A percentile compares a stretch with the other conserved stretches of the same genome.
These are phyloP conservation scores for Lathyrus sativus DNA, from an alignment of 306 rosid genomes.

Conservation along the genomic window DNA sequence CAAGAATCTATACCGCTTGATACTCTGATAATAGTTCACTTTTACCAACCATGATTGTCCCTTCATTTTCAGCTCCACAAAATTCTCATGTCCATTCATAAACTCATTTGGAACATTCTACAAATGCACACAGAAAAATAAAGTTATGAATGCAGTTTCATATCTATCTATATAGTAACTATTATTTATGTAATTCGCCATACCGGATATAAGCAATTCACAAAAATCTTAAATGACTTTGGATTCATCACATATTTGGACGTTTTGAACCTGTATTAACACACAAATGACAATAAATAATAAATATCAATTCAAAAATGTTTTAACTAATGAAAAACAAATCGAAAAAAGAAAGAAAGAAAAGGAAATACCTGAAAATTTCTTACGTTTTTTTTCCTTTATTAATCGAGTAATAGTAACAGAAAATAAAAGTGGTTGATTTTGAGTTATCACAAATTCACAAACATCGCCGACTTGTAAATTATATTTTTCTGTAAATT, in stretches of 20 bases:
- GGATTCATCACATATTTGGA: background rate
- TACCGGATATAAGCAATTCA: background rate
- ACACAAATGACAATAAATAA: background rate
- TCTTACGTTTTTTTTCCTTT: too few species aligned
- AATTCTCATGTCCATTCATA: background rate
- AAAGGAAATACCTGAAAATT: too few species aligned
- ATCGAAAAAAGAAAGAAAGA: too few species aligned
- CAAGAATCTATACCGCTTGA: background rate
- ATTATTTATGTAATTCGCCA: background rate
- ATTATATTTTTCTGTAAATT: background rate
- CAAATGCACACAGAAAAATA: background rate
- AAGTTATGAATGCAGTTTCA: background rate
- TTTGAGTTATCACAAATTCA: background rate
- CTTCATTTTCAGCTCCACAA: background rate
- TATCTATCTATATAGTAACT: background rate
- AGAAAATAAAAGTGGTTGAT: background rate
- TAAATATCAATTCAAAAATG: too few species aligned
- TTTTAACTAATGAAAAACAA: too few species aligned
- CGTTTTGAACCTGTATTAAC: background rate
- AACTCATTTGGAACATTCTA: background rate
- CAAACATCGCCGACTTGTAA: background rate
- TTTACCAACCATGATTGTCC: background rate
- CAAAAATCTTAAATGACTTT: background rate
- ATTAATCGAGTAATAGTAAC: background rate
- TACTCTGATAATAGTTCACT: background rate